Evolutionary conservation across 2,329 filamentous ascomycete genomes (phyloP).

Genomic region (Talaromyces amestolkiae): DNA sequence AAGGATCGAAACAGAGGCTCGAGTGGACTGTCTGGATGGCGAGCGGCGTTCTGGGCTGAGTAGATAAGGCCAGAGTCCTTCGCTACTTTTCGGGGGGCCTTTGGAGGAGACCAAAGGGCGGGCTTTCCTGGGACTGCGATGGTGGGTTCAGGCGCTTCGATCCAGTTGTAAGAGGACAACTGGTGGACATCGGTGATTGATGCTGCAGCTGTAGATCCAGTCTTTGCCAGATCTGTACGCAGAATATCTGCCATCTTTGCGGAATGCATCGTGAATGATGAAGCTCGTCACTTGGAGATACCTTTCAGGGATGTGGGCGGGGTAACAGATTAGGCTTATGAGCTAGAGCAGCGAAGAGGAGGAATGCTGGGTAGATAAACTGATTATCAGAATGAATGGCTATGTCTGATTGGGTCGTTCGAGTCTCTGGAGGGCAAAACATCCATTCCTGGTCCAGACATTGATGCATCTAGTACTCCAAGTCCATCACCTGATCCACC

Average conservation of each 20-base stretch:
- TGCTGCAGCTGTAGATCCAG: not conserved
- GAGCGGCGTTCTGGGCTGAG: slow-evolving; percentile 48
- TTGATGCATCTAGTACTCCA: not conserved
- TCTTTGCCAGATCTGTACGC: not conserved
- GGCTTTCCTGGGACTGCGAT: slow-evolving; percentile 51
- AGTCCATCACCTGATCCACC: not conserved
- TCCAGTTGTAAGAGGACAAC: slow-evolving; percentile 54
- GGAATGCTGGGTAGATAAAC: too few relatives aligned
- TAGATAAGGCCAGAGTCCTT: slow-evolving; percentile 40
- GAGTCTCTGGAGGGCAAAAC: not conserved
- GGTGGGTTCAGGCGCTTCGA: slow-evolving; percentile 41
- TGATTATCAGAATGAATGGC: too few relatives aligned
- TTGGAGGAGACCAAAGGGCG: slow-evolving; percentile 38
- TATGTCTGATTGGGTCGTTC: not conserved
- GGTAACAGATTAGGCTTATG: not conserved
- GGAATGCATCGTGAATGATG: not conserved
- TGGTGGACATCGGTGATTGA: slow-evolving; percentile 32
- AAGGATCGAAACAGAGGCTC: slow-evolving; percentile 50
- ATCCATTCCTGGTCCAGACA: not conserved
- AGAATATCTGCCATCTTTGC: not conserved
- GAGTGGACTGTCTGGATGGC: slow-evolving; percentile 44
- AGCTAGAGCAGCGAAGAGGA: not conserved
- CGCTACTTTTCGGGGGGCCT: slow-evolving; percentile 24
- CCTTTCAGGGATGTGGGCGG: not conserved
- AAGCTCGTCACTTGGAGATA: not conserved